These are phyloP conservation scores for Boechera divaricarpa DNA, from an alignment of 345 rosid genomes.

Conservation along the genomic window DNA sequence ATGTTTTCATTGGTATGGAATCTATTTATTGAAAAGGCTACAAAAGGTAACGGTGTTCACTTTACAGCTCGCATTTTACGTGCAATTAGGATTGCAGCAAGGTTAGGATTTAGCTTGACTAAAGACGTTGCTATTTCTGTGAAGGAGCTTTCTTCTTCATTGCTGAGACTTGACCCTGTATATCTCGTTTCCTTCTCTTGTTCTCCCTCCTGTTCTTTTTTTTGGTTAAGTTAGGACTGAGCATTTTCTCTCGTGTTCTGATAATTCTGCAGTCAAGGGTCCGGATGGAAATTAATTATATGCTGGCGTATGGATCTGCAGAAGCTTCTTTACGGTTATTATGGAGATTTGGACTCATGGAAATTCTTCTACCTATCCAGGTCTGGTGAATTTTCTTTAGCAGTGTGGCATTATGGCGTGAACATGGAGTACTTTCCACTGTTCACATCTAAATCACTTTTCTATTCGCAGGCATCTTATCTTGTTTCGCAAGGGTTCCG, in stretches of 20 bases:
- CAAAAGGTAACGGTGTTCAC: slow-evolving; percentile 33
- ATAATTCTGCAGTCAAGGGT: slow-evolving; percentile 51
- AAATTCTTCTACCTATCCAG: slow-evolving; percentile 63
- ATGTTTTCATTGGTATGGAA: slow-evolving; percentile 3
- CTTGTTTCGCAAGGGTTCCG: slow-evolving; percentile 55
- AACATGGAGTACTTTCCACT: not conserved
- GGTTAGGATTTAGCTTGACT: slow-evolving; percentile 68
- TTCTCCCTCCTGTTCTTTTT: not conserved
- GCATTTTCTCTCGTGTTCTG: not conserved
- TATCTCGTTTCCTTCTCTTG: slow-evolving; percentile 4
- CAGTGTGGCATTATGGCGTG: not conserved
- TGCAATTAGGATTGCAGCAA: slow-evolving; percentile 74
- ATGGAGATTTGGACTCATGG: slow-evolving; percentile 72
- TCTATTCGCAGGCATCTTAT: slow-evolving; percentile 54
- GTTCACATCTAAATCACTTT: not conserved
- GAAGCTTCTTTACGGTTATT: slow-evolving; percentile 62
- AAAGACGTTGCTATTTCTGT: slow-evolving; percentile 67
- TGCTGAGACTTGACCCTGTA: slow-evolving; percentile 71
- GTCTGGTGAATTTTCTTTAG: slow-evolving; percentile 39
- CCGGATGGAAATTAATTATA: slow-evolving; percentile 62
- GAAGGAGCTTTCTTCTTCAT: slow-evolving; percentile 54
- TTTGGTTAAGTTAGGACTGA: slow-evolving; percentile 8
- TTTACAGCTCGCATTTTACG: slow-evolving; percentile 76
- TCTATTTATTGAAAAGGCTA: slow-evolving; percentile 8
- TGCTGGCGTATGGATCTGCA: slow-evolving; percentile 65